Conservation (phyloP, 2,329 filamentous ascomycete species). For the Aspergillus fumigatiaffinis region DNA sequence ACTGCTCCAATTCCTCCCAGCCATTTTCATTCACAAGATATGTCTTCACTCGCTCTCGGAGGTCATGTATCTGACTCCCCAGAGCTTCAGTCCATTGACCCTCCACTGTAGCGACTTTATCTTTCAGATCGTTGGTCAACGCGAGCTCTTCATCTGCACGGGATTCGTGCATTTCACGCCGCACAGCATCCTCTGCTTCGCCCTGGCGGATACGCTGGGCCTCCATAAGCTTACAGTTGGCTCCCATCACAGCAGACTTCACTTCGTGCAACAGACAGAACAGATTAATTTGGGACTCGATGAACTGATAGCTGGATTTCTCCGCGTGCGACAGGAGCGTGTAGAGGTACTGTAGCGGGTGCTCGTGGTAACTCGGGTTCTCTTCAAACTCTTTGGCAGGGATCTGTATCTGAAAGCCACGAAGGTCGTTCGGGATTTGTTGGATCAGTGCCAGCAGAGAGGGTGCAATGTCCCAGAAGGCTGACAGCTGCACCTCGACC, state of each 20-base stretch:
- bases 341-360: slow-evolving; percentile 88
- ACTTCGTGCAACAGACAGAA: slow-evolving; percentile 89
- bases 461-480: slow-evolving; percentile 97
- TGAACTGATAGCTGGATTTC: slow-evolving; percentile 94
- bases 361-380: slow-evolving; percentile 74
- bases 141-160: slow-evolving; percentile 63
- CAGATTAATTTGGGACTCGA: slow-evolving; percentile 88
- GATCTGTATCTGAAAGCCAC: slow-evolving; percentile 68
- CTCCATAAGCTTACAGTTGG: slow-evolving; percentile 64
- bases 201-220: slow-evolving; percentile 54
- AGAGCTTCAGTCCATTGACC: slow-evolving; percentile 86
- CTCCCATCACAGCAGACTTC: slow-evolving; percentile 70
- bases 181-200: slow-evolving; percentile 39
- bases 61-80: slow-evolving; percentile 68
- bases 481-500: slow-evolving; percentile 84
- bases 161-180: slow-evolving; percentile 53
- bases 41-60: slow-evolving; percentile 69
- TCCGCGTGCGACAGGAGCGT: slow-evolving; percentile 80
- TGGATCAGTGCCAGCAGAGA: slow-evolving; percentile 73
- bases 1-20: slow-evolving; percentile 74
- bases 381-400: slow-evolving; percentile 76
- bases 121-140: slow-evolving; percentile 83
- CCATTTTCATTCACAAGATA: slow-evolving; percentile 76
- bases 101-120: slow-evolving; percentile 86
- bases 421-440: slow-evolving; percentile 61